phyloP scores from a whole-genome alignment of 2,329 filamentous ascomycete species.

The Chrysosporium keratinophilum region DNA sequence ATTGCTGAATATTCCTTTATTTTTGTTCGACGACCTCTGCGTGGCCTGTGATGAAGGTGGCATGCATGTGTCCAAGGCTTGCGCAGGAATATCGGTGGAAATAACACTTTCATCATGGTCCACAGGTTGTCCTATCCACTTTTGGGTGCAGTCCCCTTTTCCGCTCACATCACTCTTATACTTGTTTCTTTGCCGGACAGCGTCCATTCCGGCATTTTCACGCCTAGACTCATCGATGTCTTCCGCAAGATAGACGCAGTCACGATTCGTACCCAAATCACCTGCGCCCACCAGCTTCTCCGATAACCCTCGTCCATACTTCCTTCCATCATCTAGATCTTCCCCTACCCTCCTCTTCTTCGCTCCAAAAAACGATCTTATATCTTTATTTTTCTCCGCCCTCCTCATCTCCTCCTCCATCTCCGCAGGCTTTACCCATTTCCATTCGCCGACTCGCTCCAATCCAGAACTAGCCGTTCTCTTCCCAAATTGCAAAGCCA shows the following conservation, averaged over 20 bases:
- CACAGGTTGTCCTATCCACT: too few relatives aligned
- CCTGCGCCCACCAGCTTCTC: slow-evolving; percentile 10
- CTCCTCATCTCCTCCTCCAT: slow-evolving; percentile 21
- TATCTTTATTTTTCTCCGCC: slow-evolving; percentile 29
- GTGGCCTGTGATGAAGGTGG: not conserved
- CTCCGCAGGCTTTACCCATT: slow-evolving; percentile 29
- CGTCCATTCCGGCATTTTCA: too few relatives aligned
- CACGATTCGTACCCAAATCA: not conserved
- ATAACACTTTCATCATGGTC: too few relatives aligned
- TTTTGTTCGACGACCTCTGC: slow-evolving; percentile 20
- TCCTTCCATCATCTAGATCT: not conserved
- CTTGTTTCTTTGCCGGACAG: too few relatives aligned
- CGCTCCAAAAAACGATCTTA: slow-evolving; percentile 40
- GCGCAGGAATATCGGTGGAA: not conserved
- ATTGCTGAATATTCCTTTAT: slow-evolving; percentile 52
- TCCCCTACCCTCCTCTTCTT: slow-evolving; percentile 32
- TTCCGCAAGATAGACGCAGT: not conserved
- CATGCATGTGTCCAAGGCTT: not conserved
- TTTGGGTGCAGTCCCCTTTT: too few relatives aligned
- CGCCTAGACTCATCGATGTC: not conserved
- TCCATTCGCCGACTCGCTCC: slow-evolving; percentile 44
- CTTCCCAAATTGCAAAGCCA: slow-evolving; percentile 15
- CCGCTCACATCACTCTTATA: too few relatives aligned
- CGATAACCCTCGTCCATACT: slow-evolving; percentile 2
- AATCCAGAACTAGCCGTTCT: slow-evolving; percentile 22